These are phyloP conservation scores for Fusarium siculi DNA, from an alignment of 2,329 filamentous ascomycete genomes.

Conservation along the genomic window DNA sequence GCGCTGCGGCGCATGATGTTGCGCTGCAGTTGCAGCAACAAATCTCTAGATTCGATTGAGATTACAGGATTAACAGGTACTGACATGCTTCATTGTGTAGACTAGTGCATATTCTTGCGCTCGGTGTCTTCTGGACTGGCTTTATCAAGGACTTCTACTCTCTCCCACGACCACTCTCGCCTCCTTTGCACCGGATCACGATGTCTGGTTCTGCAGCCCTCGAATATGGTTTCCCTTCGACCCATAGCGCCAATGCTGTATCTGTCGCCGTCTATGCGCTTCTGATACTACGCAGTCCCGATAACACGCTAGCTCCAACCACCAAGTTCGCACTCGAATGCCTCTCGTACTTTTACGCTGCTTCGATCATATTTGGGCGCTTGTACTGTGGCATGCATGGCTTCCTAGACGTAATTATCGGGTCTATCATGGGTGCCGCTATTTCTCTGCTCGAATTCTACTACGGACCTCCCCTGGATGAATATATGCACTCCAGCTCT, in stretches of 20 bases:
- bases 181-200: constrained; percentile 91
- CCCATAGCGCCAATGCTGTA: constrained; percentile 95
- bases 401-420: constrained; percentile 88
- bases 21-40: neutral
- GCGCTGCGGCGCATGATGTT: constrained; percentile 17
- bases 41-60: neutral
- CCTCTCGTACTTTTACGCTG: constrained; percentile 83
- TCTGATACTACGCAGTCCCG: constrained; percentile 72
- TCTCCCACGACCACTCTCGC: constrained; percentile 89
- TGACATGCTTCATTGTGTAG: constrained; percentile 50
- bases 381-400: constrained; percentile 99
- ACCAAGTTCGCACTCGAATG: constrained; percentile 72
- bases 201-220: constrained; percentile 96
- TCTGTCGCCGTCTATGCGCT: constrained; percentile 90
- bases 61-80: constrained; percentile 1
- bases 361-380: constrained; percentile 89
- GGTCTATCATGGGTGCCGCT: constrained; percentile 78
- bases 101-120: constrained; percentile 79
- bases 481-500: constrained; percentile 73
- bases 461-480: constrained; percentile 71
- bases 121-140: constrained; percentile 87
- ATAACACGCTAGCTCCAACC: constrained; percentile 68
- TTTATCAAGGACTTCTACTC: constrained; percentile 96
- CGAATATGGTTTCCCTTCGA: constrained; percentile 97
- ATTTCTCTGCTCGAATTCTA: constrained; percentile 70